phyloP scores from a whole-genome alignment of 2,329 filamentous ascomycete genomes.

The Capronia epimyces region DNA sequence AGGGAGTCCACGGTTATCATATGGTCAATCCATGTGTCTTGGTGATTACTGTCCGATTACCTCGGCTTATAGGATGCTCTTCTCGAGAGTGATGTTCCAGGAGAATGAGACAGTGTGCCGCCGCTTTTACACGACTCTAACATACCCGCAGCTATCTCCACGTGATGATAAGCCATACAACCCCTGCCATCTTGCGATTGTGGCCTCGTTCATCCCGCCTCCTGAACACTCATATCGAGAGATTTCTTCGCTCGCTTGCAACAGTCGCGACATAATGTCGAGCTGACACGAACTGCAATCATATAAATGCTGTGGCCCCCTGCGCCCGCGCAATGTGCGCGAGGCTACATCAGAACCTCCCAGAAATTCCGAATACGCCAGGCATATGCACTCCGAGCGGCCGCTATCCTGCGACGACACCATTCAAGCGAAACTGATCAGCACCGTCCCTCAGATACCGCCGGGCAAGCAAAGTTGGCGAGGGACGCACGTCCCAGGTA shows the following conservation, averaged over 20 bases:
- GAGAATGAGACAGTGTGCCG: too few relatives aligned
- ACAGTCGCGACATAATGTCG: constrained; percentile 5
- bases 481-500: constrained; percentile 56
- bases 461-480: constrained; percentile 9
- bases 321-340: constrained; percentile 28
- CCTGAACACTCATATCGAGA: constrained; percentile 5
- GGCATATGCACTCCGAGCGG: constrained; percentile 20
- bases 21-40: too few relatives aligned
- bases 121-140: not conserved
- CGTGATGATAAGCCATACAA: constrained; percentile 13
- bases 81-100: too few relatives aligned
- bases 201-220: not conserved
- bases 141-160: too few relatives aligned
- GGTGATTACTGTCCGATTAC: not conserved
- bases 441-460: not conserved
- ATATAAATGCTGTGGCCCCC: constrained; percentile 30
- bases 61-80: not conserved
- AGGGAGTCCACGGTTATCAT: too few relatives aligned
- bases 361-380: constrained; percentile 28
- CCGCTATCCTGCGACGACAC: constrained; percentile 23
- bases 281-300: constrained; percentile 2
- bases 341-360: constrained; percentile 29
- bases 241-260: not conserved
- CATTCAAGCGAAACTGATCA: constrained; percentile 20
- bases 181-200: not conserved